These are phyloP conservation scores for Gracilaria gracilis DNA, from an alignment of 23 red algal species.

Conservation along the genomic window DNA sequence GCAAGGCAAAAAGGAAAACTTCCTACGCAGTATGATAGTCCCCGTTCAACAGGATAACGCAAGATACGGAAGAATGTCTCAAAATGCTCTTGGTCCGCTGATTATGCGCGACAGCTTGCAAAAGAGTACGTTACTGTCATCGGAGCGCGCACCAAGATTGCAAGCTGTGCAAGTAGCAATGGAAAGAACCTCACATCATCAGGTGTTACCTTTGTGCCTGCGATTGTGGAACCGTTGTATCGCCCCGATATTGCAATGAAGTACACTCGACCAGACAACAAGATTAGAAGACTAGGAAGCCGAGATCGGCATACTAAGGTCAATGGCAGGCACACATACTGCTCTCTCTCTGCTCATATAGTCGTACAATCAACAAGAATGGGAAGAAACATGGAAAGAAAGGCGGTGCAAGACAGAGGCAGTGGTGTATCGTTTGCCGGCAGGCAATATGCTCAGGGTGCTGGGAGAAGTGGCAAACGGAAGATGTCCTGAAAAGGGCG, in stretches of 20 bases:
- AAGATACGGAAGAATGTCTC: neutral
- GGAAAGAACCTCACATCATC: too few relatives aligned
- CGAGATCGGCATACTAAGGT: slow-evolving; percentile 5
- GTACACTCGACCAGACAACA: neutral
- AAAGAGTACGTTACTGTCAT: neutral
- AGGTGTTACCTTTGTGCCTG: too few relatives aligned
- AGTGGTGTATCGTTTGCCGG: slow-evolving; percentile 28
- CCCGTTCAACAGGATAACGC: too few relatives aligned
- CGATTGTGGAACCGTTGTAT: neutral
- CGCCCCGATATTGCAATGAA: neutral
- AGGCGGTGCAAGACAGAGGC: slow-evolving; percentile 9
- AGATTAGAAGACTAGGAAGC: neutral
- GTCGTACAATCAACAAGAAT: slow-evolving; percentile 28
- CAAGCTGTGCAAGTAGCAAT: neutral
- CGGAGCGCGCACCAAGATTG: neutral
- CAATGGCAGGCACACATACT: slow-evolving; percentile 41
- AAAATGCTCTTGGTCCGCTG: neutral
- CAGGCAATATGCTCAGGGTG: slow-evolving; percentile 29
- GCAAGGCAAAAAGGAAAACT: too few relatives aligned
- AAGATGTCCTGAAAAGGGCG: neutral
- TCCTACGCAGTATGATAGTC: too few relatives aligned
- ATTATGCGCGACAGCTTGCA: too few relatives aligned
- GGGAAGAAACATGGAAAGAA: slow-evolving; percentile 35
- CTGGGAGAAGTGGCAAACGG: slow-evolving; percentile 32
- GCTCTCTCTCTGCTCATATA: slow-evolving; percentile 38